Evolutionary conservation across 257 asterid species (phyloP).

Genomic region (Echites panduratus): DNA sequence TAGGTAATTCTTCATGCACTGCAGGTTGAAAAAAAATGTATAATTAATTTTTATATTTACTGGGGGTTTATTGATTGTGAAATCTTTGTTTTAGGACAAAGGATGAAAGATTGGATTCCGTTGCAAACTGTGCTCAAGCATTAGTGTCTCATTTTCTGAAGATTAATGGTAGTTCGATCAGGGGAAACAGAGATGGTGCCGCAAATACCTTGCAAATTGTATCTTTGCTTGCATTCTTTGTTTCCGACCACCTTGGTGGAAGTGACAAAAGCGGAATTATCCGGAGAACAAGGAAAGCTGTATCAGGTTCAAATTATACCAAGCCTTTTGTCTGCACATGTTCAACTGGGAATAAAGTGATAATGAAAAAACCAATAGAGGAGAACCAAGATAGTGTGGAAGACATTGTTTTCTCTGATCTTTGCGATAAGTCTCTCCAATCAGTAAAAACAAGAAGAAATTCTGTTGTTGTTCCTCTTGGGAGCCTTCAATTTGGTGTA

Average conservation of each 20-base stretch:
- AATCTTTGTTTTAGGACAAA: slow-evolving; percentile 51
- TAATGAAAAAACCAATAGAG: slow-evolving; percentile 22
- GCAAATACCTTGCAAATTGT: slow-evolving; percentile 57
- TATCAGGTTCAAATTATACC: slow-evolving; percentile 56
- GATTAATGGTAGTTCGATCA: slow-evolving; percentile 35
- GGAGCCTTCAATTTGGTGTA: slow-evolving; percentile 81
- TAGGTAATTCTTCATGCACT: slow-evolving; percentile 36
- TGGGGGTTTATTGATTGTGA: slow-evolving; percentile 9
- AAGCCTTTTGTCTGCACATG: slow-evolving; percentile 93
- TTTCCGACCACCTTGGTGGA: slow-evolving; percentile 96
- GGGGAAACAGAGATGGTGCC: slow-evolving; percentile 30
- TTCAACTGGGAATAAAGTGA: slow-evolving; percentile 44
- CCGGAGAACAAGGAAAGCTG: slow-evolving; percentile 68
- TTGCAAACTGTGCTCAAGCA: slow-evolving; percentile 60
- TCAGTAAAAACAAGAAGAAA: slow-evolving; percentile 52
- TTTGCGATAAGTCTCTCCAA: slow-evolving; percentile 66
- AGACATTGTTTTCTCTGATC: slow-evolving; percentile 49
- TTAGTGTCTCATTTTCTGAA: slow-evolving; percentile 51
- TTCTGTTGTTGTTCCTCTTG: slow-evolving; percentile 81
- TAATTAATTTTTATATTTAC: neutral
- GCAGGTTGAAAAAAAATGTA: neutral
- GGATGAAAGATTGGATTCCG: slow-evolving; percentile 81
- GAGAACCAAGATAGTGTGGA: slow-evolving; percentile 35
- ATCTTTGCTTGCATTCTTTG: slow-evolving; percentile 86
- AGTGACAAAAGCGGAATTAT: slow-evolving; percentile 63